These are phyloP conservation scores for Aureobasidium leucospermi DNA, from an alignment of 2,329 filamentous ascomycete species.

Conservation along the genomic window DNA sequence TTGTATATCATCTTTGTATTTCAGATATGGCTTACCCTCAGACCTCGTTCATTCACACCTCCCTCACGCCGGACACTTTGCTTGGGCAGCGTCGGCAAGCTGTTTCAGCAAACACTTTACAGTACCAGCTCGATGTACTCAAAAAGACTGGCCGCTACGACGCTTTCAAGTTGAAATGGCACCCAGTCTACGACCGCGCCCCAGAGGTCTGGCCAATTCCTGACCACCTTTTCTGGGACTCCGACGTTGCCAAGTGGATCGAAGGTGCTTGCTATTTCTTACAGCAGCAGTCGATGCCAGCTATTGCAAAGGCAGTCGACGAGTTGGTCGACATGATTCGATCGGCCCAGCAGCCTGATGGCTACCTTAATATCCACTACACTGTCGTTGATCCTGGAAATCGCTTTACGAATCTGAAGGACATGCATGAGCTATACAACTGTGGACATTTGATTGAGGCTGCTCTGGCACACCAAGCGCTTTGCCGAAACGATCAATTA, in stretches of 20 bases:
- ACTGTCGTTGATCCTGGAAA: slow-evolving; percentile 51
- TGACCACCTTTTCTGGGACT: slow-evolving; percentile 50
- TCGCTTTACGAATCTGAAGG: slow-evolving; percentile 52
- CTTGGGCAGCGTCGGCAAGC: slow-evolving; percentile 34
- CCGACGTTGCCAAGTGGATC: slow-evolving; percentile 53
- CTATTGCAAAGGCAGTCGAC: slow-evolving; percentile 44
- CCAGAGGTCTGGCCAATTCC: slow-evolving; percentile 49
- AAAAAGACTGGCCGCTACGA: slow-evolving; percentile 46
- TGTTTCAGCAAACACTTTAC: slow-evolving; percentile 39
- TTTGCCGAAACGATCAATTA: slow-evolving; percentile 46
- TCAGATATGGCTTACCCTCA: slow-evolving; percentile 36
- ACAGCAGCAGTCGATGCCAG: slow-evolving; percentile 33
- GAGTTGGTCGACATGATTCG: slow-evolving; percentile 54
- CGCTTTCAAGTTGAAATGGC: slow-evolving; percentile 52
- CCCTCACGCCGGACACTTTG: slow-evolving; percentile 27
- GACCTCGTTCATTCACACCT: slow-evolving; percentile 31
- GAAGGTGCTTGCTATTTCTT: slow-evolving; percentile 55
- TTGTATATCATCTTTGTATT: too few species aligned
- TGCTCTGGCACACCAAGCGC: slow-evolving; percentile 48
- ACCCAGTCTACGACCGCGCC: slow-evolving; percentile 44
- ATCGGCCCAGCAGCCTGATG: slow-evolving; percentile 50
- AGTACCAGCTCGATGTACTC: slow-evolving; percentile 47
- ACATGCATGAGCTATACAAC: slow-evolving; percentile 59
- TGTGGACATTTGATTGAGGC: slow-evolving; percentile 56
- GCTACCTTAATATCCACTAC: slow-evolving; percentile 58